Base-by-base conservation (phyloP, 148 eudicot genomes). In the Vaccinium vitisidaea region DNA sequence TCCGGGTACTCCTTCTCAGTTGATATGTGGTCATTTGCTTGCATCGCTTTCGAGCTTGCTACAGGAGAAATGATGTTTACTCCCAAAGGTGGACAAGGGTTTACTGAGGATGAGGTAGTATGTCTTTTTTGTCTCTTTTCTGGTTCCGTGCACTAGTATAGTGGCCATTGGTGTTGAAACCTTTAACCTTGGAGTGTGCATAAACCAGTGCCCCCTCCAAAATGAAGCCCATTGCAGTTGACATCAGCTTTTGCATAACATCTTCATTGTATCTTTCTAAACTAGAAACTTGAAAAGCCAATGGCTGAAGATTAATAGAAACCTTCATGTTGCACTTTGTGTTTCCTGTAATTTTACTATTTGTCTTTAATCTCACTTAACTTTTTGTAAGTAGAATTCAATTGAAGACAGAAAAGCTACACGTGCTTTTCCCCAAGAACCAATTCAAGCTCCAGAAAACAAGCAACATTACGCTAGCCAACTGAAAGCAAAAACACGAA, bases 1-100 rank as follows among this genome's bases (percentile, higher is more conserved):
- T 90, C 98, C 73, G 98, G 98, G 52, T 97, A 97, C 87, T 86
- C 93, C 13, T 91, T 85, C 75, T 88, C 98, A 74, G 93, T 91
- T 75, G 99, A 97, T 89, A 92, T 97, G 94, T 97, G 99, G 99
- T 97, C 99, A 75, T 97, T 97, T 89, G 99, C 94, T 83, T 97
- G 99, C 87, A 97, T 88, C 3, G 95, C 99, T 19, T 97, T 97
- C 84, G 99, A 97, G 92, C 98, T 97, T 86, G 99, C 98, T 85
- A 95, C 98, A 9, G 99, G 99, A 32, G 99, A 97, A 84, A 97
- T 95, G 96, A 87, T 97, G 92, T 97, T 97, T 88, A 89, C 98
- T 82, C 99, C 99, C 76, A 93, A 92, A 70, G 87, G 84, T 79
- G 95, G 93, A 80, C 94, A 90, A 89, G 98, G 91, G 21, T 97